A percentile compares a stretch with the other conserved stretches of the same genome.
Evolutionary conservation across 352 stramenopile genomes (phyloP).

Genomic region (Pythium guiyangense): DNA sequence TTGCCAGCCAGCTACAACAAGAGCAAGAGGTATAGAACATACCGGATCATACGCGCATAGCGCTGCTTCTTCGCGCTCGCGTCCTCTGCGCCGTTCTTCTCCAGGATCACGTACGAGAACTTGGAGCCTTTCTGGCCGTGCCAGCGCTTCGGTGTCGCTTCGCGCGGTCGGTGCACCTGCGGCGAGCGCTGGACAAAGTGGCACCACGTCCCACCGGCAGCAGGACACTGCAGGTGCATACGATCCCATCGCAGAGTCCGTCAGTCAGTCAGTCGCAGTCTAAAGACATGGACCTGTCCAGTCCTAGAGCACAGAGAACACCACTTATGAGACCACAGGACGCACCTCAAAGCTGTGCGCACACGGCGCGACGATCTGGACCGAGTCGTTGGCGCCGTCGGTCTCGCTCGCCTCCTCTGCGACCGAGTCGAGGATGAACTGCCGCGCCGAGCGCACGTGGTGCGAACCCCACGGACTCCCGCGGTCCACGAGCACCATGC

Average conservation of each 20-base stretch:
- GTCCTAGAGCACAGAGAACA: no score
- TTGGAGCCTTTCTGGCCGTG: constrained; percentile 83
- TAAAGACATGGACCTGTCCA: background rate
- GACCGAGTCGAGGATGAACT: constrained; percentile 82
- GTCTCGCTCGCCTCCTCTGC: constrained; percentile 15
- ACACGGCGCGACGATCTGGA: constrained; percentile 67
- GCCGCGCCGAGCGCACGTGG: constrained; percentile 76
- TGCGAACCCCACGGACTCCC: constrained; percentile 82
- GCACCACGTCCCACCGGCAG: constrained; percentile 71
- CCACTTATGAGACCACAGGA: background rate
- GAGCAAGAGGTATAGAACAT: background rate
- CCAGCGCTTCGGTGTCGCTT: constrained; percentile 76
- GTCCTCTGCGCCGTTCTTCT: constrained; percentile 49
- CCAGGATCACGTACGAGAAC: constrained; percentile 81
- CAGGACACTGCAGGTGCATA: constrained; percentile 40
- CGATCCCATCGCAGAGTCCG: background rate
- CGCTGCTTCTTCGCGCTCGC: constrained; percentile 18
- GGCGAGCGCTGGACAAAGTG: constrained; percentile 84
- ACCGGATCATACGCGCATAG: constrained; percentile 62
- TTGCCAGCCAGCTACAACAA: background rate
- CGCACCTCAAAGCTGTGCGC: constrained; percentile 65
- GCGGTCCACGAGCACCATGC: constrained; percentile 70
- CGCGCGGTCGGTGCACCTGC: constrained; percentile 62
- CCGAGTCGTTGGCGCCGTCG: constrained; percentile 12
- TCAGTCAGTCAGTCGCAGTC: background rate